A percentile compares a stretch with the other conserved stretches of the same genome.
phyloP scores from a whole-genome alignment of 108 stramenopile species.

The Epithemia pelagica region DNA sequence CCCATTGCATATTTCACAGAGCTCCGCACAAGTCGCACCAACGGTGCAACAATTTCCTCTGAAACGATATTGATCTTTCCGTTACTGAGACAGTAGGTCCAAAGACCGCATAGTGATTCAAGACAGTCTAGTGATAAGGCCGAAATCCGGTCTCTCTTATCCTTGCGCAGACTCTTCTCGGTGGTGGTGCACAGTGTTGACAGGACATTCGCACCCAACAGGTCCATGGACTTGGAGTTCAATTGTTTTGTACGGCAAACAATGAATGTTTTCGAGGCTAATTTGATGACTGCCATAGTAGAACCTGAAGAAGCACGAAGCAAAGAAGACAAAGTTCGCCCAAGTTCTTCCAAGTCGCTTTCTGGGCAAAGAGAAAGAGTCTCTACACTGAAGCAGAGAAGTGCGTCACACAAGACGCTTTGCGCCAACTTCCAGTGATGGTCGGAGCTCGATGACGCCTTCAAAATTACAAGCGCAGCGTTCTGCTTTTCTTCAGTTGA shows the following conservation, averaged over 20 bases:
- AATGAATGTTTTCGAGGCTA: neutral
- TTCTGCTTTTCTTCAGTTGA: neutral
- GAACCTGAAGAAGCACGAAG: neutral
- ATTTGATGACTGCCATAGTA: neutral
- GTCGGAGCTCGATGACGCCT: too few relatives aligned
- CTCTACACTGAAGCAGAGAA: neutral
- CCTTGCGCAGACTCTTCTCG: neutral
- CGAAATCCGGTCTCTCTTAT: neutral
- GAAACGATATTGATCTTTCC: neutral
- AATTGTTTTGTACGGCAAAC: neutral
- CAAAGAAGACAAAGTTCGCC: neutral
- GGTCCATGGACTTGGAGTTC: neutral
- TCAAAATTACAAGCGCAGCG: neutral
- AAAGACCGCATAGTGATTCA: neutral
- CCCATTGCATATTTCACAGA: neutral
- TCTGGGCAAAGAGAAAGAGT: neutral
- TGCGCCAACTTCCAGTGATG: too few relatives aligned
- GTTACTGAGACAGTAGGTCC: neutral
- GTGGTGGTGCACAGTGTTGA: neutral
- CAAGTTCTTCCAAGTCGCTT: neutral
- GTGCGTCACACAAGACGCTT: neutral
- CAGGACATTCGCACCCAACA: neutral
- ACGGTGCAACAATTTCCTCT: neutral
- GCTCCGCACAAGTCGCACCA: neutral
- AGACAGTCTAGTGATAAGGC: too few relatives aligned